These are phyloP conservation scores for Mortierella sp. DNA, from an alignment of 371 early-diverging fungal genomes.

Conservation along the genomic window DNA sequence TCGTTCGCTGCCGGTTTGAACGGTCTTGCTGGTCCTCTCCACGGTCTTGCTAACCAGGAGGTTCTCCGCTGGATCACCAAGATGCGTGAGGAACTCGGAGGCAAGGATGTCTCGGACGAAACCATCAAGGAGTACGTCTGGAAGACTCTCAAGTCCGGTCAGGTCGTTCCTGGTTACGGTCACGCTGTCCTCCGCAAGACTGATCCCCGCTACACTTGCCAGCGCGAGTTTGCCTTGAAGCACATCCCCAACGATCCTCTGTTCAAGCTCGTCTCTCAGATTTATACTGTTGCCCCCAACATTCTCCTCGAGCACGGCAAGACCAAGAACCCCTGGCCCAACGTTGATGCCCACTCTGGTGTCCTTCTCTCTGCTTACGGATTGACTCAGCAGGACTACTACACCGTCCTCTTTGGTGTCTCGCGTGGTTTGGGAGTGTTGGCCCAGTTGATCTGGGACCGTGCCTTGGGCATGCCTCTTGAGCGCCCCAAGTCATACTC, in stretches of 20 bases:
- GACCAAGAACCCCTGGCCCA: conserved; percentile 99
- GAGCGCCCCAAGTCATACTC: conserved; percentile 97
- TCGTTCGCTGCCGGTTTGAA: conserved; percentile 97
- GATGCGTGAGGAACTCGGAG: conserved; percentile 89
- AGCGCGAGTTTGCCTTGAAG: conserved; percentile 98
- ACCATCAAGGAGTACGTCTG: conserved; percentile 96
- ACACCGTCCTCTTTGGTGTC: conserved; percentile 99
- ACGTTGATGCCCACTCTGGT: conserved; percentile 99
- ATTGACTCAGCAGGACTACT: conserved; percentile 97
- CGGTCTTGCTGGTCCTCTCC: conserved; percentile 98
- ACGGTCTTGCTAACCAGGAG: conserved; percentile 99
- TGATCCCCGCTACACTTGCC: conserved; percentile 98
- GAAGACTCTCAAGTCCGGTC: conserved; percentile 94
- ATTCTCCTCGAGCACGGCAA: conserved; percentile 98
- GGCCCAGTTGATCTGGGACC: conserved; percentile 95
- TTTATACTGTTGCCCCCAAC: conserved; percentile 97
- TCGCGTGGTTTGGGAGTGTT: conserved; percentile 96
- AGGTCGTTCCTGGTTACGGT: conserved; percentile 98
- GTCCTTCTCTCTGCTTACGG: conserved; percentile 97
- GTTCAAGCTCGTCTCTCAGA: conserved; percentile 95
- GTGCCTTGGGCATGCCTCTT: conserved; percentile 94
- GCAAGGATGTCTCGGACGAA: conserved; percentile 86
- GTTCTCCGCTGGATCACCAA: conserved; percentile 97
- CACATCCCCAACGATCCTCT: conserved; percentile 96
- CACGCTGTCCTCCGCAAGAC: conserved; percentile 97